Evolutionary conservation across 768 basidiomycete genomes (phyloP).

Genomic region (Serendipita sp.): DNA sequence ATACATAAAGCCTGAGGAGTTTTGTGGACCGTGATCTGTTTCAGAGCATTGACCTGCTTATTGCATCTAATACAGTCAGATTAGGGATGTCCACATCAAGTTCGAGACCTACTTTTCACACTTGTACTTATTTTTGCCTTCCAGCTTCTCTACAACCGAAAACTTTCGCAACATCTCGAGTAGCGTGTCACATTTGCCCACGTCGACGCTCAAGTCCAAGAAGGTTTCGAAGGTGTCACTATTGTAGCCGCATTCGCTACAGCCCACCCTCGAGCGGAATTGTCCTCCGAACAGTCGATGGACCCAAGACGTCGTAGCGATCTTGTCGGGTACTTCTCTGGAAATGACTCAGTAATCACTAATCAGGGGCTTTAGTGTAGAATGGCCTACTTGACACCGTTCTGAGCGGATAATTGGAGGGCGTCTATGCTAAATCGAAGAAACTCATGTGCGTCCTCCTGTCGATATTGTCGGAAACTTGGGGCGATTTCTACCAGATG

Average conservation of each 20-base stretch:
- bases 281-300: conserved; percentile 88
- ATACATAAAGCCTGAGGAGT: conserved; percentile 80
- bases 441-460: conserved; percentile 98
- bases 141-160: conserved; percentile 62
- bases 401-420: conserved; percentile 45
- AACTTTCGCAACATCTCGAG: conserved; percentile 67
- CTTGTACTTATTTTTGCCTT: conserved; percentile 90
- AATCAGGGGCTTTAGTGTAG: neutral
- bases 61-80: conserved; percentile 50
- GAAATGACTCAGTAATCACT: neutral
- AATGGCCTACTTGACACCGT: conserved; percentile 54
- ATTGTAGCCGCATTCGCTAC: conserved; percentile 61
- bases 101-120: conserved; percentile 74
- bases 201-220: conserved; percentile 85
- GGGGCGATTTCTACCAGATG: conserved; percentile 60
- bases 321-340: conserved; percentile 52
- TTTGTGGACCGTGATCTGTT: conserved; percentile 74
- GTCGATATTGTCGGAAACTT: conserved; percentile 75
- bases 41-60: conserved; percentile 74
- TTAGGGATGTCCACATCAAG: neutral
- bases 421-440: conserved; percentile 86
- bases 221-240: conserved; percentile 95
- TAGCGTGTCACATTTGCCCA: conserved; percentile 42
- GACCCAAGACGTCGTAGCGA: conserved; percentile 83
- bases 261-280: conserved; percentile 80